Evolutionary conservation across 306 rosid species (phyloP).

Genomic region (Canavalia gladiata): DNA sequence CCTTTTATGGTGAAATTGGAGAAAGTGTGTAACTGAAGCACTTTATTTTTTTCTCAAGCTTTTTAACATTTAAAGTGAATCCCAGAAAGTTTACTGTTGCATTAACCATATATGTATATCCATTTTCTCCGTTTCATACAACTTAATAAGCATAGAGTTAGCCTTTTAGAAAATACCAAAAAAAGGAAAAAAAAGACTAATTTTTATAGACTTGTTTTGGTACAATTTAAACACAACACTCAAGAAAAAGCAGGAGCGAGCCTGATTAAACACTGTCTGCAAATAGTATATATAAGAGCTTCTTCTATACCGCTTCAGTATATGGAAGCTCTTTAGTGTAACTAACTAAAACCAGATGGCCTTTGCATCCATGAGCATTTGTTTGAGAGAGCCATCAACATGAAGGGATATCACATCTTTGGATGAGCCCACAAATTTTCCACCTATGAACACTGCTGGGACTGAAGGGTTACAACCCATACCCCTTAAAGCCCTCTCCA

Average conservation of each 20-base stretch:
- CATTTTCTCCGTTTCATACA: slow-evolving; percentile 8
- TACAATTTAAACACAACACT: slow-evolving; percentile 54
- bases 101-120: not conserved
- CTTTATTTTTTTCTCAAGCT: not conserved
- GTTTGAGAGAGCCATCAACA: slow-evolving; percentile 91
- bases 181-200: not conserved
- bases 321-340: slow-evolving; percentile 37
- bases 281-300: slow-evolving; percentile 40
- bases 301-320: slow-evolving; percentile 41
- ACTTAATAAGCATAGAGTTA: not conserved
- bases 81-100: slow-evolving; percentile 29
- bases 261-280: slow-evolving; percentile 35
- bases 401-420: slow-evolving; percentile 93
- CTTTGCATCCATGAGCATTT: slow-evolving; percentile 89
- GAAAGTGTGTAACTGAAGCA: slow-evolving; percentile 34
- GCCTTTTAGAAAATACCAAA: slow-evolving; percentile 27
- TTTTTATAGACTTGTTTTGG: slow-evolving; percentile 37
- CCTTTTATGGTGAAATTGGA: slow-evolving; percentile 30
- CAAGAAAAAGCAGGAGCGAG: slow-evolving; percentile 53
- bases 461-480: slow-evolving; percentile 91
- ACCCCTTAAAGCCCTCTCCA: slow-evolving; percentile 83
- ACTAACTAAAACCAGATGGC: slow-evolving; percentile 91
- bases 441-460: slow-evolving; percentile 97
- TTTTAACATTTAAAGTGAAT: slow-evolving; percentile 11
- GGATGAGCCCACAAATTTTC: slow-evolving; percentile 85